Conservation (phyloP, 495 filamentous ascomycete species). For the Neurospora sp. region DNA sequence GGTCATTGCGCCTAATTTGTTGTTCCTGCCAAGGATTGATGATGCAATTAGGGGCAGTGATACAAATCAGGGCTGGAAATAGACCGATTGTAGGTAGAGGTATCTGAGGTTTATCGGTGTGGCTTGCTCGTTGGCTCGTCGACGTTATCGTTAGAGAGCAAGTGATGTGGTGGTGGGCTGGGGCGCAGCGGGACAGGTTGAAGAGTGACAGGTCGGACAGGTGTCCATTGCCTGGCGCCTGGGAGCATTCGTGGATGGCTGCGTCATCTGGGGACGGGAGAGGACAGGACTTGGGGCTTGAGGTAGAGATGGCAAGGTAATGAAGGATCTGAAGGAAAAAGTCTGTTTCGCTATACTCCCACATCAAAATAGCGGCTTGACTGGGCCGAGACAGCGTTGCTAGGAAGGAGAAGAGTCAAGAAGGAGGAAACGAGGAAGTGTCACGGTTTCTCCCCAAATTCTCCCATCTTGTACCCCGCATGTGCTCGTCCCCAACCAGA, state of each 20-base stretch:
- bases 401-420: not conserved
- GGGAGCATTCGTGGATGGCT: not conserved
- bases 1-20: not conserved
- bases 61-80: not conserved
- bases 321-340: not conserved
- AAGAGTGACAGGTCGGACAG: not conserved
- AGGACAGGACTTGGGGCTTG: not conserved
- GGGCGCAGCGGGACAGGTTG: not conserved
- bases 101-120: not conserved
- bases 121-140: not conserved
- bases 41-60: not conserved
- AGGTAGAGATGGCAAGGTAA: not conserved
- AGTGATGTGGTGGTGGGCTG: not conserved
- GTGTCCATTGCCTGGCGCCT: not conserved
- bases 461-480: not conserved
- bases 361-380: too few relatives aligned
- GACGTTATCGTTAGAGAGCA: not conserved
- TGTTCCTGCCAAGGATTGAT: not conserved
- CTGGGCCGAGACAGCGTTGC: not conserved
- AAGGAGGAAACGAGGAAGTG: not conserved
- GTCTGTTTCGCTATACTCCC: not conserved
- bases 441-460: not conserved
- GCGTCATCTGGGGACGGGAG: not conserved
- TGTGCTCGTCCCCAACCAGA: not conserved
- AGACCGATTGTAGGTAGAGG: not conserved